These are phyloP conservation scores for Voacanga thouarsii DNA, from an alignment of 257 asterid genomes.

Conservation along the genomic window DNA sequence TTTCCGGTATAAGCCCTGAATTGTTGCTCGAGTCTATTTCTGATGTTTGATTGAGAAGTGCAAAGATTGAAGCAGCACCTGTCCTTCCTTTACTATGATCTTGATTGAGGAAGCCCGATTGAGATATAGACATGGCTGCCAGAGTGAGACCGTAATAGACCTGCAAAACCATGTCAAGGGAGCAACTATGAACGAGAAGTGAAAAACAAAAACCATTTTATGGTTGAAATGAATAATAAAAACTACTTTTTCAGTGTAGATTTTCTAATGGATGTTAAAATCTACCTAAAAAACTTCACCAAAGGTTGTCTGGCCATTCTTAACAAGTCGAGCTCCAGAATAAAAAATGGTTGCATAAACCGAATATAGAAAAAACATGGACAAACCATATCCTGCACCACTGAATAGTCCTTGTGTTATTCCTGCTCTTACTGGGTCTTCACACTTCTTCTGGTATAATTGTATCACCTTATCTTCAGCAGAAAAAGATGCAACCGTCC, in stretches of 20 bases:
- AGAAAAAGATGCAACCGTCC: slow-evolving; percentile 66
- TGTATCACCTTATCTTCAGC: slow-evolving; percentile 62
- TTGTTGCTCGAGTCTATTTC: slow-evolving; percentile 41
- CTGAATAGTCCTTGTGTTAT: slow-evolving; percentile 43
- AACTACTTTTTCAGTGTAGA: not conserved
- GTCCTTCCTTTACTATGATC: slow-evolving; percentile 54
- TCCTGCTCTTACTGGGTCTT: slow-evolving; percentile 39
- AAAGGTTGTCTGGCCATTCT: slow-evolving; percentile 46
- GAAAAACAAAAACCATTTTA: not conserved
- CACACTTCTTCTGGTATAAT: slow-evolving; percentile 48
- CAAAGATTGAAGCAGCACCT: slow-evolving; percentile 58
- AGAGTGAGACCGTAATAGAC: slow-evolving; percentile 52
- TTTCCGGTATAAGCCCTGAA: slow-evolving; percentile 34
- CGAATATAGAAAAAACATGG: slow-evolving; percentile 43
- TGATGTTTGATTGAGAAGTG: slow-evolving; percentile 50
- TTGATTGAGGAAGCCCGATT: slow-evolving; percentile 60
- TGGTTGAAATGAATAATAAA: not conserved
- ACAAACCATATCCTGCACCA: slow-evolving; percentile 55
- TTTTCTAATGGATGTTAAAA: not conserved
- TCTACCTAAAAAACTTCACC: slow-evolving; percentile 55
- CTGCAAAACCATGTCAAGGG: slow-evolving; percentile 20
- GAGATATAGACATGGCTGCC: slow-evolving; percentile 56
- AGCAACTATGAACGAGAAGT: not conserved
- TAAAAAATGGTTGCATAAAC: slow-evolving; percentile 58
- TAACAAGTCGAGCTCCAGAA: slow-evolving; percentile 61